phyloP scores from a whole-genome alignment of 176 grass and related monocot genomes.

The Cenchrus americanus region DNA sequence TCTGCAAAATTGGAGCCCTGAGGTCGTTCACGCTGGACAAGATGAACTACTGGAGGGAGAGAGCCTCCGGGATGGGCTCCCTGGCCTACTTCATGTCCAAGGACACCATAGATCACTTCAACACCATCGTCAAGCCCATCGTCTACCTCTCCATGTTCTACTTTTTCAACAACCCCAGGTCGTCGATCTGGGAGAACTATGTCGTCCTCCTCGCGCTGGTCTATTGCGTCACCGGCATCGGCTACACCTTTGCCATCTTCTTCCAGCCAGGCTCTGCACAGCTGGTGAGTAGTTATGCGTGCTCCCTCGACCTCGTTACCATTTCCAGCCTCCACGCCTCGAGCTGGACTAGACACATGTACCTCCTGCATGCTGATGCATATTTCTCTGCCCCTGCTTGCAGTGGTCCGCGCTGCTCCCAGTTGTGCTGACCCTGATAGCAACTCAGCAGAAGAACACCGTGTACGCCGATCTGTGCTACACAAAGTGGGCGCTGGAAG shows the following conservation, averaged over 20 bases:
- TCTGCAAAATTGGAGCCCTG: conserved; percentile 83
- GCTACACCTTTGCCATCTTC: conserved; percentile 81
- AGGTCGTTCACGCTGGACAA: conserved; percentile 72
- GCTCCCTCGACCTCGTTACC: no score
- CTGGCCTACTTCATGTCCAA: conserved; percentile 74
- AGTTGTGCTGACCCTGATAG: conserved; percentile 70
- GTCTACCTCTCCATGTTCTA: conserved; percentile 91
- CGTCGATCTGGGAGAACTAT: conserved; percentile 72
- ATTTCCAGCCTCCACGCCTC: neutral
- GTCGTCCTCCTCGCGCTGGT: conserved; percentile 57
- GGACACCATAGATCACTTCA: conserved; percentile 78
- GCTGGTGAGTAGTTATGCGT: no score
- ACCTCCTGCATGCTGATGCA: neutral
- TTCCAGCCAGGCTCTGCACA: conserved; percentile 78
- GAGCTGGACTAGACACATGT: no score
- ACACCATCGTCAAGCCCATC: conserved; percentile 78
- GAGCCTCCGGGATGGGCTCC: conserved; percentile 79
- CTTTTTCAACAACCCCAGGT: conserved; percentile 87
- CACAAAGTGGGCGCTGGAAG: conserved; percentile 82
- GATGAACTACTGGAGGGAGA: conserved; percentile 76
- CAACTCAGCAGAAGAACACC: conserved; percentile 71
- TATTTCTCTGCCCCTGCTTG: conserved; percentile 22
- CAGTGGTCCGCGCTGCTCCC: conserved; percentile 81
- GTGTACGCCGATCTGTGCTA: conserved; percentile 66
- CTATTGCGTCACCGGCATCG: conserved; percentile 77